Evolutionary conservation across 805 yeast species (phyloP), one percentile per base, ranked within the genome.

Genomic region (Myxozyma neotropica): DNA sequence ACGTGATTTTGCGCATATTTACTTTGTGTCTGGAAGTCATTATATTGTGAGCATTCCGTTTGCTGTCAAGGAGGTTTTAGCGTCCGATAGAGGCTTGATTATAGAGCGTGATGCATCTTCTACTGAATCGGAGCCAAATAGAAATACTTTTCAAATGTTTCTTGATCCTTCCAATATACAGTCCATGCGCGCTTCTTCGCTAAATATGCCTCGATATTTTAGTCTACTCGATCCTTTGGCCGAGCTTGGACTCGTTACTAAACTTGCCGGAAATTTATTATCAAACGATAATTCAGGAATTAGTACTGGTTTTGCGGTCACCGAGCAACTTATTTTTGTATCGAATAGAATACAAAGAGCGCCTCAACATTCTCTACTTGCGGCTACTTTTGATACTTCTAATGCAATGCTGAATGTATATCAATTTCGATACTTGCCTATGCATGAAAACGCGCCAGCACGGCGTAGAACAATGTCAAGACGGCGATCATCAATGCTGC

Each of bases 221-320:
- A 84, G 95, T 0, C 70, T 90, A 59, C 78, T 84, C 0, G 95
- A 89, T 69, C 93, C 96, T 0, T 74, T 87, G 61, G 81, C 83
- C 1, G 94, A 89, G 3, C 78, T 88, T 57, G 90, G 96, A 1
- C 75, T 83, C 3, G 81, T 90, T 3, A 83, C 84, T 0, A 31
- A 26, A 5, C 8, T 19, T 10, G 13, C 46, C 29, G 24, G 42
- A n/a, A 13, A 5, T 10, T 15, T 12, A 47, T 19, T 38, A 19
- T 38, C 43, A 39, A 24, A n/a, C 84, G 93, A 0, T 83, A 90
- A 0, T 83, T 23, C 39, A 17, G 51, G 29, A 21, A 47, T 91
- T 1, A 84, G 87, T 0, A 81, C 89, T 0, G 81, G 83, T 1
- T 81, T 88, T 29, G 78, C 88, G 0, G 71, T 81, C 1, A 74